Evolutionary conservation across 176 grass and related monocot genomes (phyloP).

Genomic region (sorghum (Sorghum bicolor)): DNA sequence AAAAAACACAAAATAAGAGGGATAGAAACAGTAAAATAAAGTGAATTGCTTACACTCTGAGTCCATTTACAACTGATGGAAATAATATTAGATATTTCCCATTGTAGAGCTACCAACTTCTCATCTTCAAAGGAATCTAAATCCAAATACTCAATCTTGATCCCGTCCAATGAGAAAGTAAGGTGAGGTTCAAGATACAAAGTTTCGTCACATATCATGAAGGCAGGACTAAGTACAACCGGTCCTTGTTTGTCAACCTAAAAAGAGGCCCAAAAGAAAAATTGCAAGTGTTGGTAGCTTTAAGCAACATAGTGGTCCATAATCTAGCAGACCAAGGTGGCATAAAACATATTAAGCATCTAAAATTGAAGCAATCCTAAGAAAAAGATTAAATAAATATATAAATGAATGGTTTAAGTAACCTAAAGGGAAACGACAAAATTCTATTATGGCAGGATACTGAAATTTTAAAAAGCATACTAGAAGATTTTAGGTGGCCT

Average conservation of each 20-base stretch:
- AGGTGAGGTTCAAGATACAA: slow-evolving; percentile 50
- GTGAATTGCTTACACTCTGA: slow-evolving; percentile 49
- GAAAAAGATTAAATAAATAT: background rate
- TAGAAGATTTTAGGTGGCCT: background rate
- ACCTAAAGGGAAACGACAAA: background rate
- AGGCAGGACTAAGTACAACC: slow-evolving; percentile 58
- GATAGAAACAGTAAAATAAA: slow-evolving; percentile 20
- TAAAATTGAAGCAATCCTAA: slow-evolving; percentile 14
- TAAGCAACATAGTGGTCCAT: slow-evolving; percentile 30
- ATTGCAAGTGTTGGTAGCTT: background rate
- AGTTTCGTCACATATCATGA: slow-evolving; percentile 40
- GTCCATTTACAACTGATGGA: slow-evolving; percentile 62
- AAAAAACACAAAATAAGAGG: background rate
- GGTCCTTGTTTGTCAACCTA: slow-evolving; percentile 56
- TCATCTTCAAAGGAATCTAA: slow-evolving; percentile 38
- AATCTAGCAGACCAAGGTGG: slow-evolving; percentile 1
- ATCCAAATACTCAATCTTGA: slow-evolving; percentile 73
- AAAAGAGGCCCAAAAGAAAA: slow-evolving; percentile 23
- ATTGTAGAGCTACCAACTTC: slow-evolving; percentile 45
- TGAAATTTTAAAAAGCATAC: background rate
- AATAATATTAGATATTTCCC: slow-evolving; percentile 57
- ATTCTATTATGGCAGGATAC: background rate
- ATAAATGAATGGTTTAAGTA: background rate
- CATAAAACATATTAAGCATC: slow-evolving; percentile 4
- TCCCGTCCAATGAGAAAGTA: slow-evolving; percentile 56